Base-by-base conservation (phyloP, 2,329 filamentous ascomycete species). In the Geosmithia putterillii region DNA sequence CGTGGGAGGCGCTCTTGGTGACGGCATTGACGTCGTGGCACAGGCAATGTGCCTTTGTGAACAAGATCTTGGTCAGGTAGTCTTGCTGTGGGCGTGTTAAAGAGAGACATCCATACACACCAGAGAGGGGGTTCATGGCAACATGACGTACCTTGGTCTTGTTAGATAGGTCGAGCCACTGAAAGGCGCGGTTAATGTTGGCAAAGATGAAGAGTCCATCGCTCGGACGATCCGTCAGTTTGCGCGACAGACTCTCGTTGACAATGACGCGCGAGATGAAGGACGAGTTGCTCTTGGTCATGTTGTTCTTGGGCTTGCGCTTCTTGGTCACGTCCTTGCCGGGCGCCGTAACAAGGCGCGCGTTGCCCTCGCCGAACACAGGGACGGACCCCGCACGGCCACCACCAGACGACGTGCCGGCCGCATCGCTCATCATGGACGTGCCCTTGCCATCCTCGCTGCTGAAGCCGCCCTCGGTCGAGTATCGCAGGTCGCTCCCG, bases 181-280 rank as follows among this genome's bases (percentile, higher is more conserved):
- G 86, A 54, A 95, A 89, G 20, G 90, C 88, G 43, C 92, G 79
- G 58, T 95, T 95, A 56, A 96, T 83, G 56, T 98, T 98, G 40
- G 85, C 88, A 69, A 98, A 96, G 2, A 83, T 86, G 62, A 92
- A 94, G 3, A 92, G 62, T 1, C 88, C 89, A 49, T 92, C 85
- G 2, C 71, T 70, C 12, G 81, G 78, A 48, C 86, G 80, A 25
- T 96, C 92, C 41, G 78, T 75, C 48, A 96, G 63, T 50, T 85
- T 81, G 63, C 92, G 94, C 19, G 75, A 73, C 44, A 94, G 63
- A 4, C 73, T 73, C 54, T 98, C 92, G 55, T 95, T 86, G 15
- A 88, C 81, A 50, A 96, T 95, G 25, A 95, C 90, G 44, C 92
- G 73, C n/a, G 90, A 95, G 23, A 98, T 92, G 57, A 95, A 98